Evolutionary conservation across 208 protist genomes (phyloP), one percentile per base, ranked within the genome.

Genomic region (Crithidia sp.): DNA sequence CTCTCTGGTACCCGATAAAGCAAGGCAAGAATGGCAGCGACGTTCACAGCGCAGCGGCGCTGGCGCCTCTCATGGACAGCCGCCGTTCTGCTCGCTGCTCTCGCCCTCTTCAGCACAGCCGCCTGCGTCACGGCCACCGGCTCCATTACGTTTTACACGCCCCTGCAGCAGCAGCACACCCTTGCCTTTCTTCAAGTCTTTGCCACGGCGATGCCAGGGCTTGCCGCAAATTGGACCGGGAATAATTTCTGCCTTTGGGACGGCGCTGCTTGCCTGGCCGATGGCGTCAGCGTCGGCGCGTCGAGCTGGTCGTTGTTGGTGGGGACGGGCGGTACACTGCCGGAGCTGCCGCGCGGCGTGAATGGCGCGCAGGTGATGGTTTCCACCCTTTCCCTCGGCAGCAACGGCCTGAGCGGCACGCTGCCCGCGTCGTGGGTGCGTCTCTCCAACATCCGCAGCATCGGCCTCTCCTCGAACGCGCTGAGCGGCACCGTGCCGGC

Each of bases 361-460:
- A 58, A 66, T 9, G 58, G 47, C 45, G 17, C 39, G 45, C 57
- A 54, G 39, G 56, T 67, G 41, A 2, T 79, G 43, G 43, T 72
- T 14, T 54, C 14, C 17, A 49, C 14, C 47, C 9, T 73, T 5
- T 16, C 4, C 17, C 49, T 73, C 37, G 9, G 60, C 50, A 60
- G 39, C 39, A 66, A 73, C 68, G 37, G 39, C 1, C 17, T 73
- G 68, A 50, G 2, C 28, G 68, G 68, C 17, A 73, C 68, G n/a
- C 68, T 73, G 49, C 68, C 68, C 9, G 55, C 58, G n/a, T 37
- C 45, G 39, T 73, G 68, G 68, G 68, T 28, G 4, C 45, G 58
- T 16, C 45, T 73, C 19, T 37, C 10, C 28, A 53, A 19, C 10
- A 37, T 73, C 7, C 28, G 5, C n/a, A n/a, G 12, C 39, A 36